Conservation (phyloP, 139 green algal species). For the Haematococcus sp. region DNA sequence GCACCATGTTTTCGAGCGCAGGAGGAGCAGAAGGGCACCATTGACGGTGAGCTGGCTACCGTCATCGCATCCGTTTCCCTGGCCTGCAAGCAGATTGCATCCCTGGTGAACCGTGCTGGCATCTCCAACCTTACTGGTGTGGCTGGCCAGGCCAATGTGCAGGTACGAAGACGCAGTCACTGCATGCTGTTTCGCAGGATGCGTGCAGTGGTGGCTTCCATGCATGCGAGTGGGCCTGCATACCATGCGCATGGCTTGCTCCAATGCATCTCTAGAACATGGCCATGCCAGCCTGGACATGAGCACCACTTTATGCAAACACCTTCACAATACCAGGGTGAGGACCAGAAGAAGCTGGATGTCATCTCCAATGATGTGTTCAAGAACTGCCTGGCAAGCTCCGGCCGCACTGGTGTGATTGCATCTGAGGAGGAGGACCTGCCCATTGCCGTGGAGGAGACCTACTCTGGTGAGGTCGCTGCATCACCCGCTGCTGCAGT, state of each 20-base stretch:
- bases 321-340: conserved; percentile 58
- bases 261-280: no score
- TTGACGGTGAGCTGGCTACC: conserved; percentile 90
- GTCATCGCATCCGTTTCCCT: conserved; percentile 91
- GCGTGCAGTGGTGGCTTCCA: no score
- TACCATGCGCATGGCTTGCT: no score
- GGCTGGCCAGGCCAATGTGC: conserved; percentile 66
- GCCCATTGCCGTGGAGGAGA: conserved; percentile 93
- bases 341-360: conserved; percentile 99
- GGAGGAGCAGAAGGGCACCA: conserved; percentile 75
- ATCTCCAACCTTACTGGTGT: conserved; percentile 92
- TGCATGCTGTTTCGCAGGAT: no score
- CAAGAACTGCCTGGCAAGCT: conserved; percentile 80
- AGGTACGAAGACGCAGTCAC: conserved; percentile 19
- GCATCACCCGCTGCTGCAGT: no score
- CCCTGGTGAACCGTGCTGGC: conserved; percentile 86
- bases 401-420: conserved; percentile 84
- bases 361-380: conserved; percentile 99
- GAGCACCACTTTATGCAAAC: background rate
- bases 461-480: conserved; percentile 60
- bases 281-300: no score
- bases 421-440: conserved; percentile 97
- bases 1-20: conserved; percentile 29
- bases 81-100: conserved; percentile 98
- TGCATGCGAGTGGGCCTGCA: background rate